Evolutionary conservation across 768 basidiomycete species (phyloP).

Genomic region (Suillus discolor): DNA sequence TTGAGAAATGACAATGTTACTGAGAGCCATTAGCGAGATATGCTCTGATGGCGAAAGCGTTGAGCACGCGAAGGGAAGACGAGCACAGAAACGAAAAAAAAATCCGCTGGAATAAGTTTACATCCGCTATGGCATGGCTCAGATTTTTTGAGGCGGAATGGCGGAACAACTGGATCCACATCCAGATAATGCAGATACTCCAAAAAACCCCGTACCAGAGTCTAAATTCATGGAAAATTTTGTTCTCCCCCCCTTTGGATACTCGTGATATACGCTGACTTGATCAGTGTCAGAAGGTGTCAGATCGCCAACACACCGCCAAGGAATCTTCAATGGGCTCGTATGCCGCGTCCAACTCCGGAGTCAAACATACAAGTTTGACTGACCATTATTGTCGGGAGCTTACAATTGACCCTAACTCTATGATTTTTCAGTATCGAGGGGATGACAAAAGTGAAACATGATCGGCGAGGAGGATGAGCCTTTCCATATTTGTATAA

Average conservation of each 20-base stretch:
- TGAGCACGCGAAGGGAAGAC: conserved; percentile 18
- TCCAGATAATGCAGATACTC: conserved; percentile 2
- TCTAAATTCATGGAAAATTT: conserved; percentile 14
- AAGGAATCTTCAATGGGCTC: background rate
- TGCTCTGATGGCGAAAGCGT: conserved; percentile 16
- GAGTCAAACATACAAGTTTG: conserved; percentile 1
- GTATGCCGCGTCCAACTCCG: background rate
- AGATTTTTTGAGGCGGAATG: conserved; percentile 4
- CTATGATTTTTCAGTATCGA: conserved; percentile 12
- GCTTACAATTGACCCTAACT: background rate
- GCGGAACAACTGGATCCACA: conserved; percentile 4
- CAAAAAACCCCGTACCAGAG: conserved; percentile 21
- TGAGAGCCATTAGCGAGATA: conserved; percentile 25
- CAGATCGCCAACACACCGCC: background rate
- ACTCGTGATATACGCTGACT: background rate
- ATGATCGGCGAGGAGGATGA: conserved; percentile 46
- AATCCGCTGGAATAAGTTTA: conserved; percentile 27
- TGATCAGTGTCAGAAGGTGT: background rate
- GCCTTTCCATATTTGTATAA: conserved; percentile 39
- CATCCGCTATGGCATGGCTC: conserved; percentile 26
- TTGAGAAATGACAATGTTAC: conserved; percentile 18
- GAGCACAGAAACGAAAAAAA: conserved; percentile 31
- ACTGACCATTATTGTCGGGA: background rate
- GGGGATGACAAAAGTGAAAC: conserved; percentile 44
- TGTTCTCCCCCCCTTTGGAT: conserved; percentile 22